Base-by-base conservation (phyloP, 116 monocot genomes). In the Thalassia testudinum region DNA sequence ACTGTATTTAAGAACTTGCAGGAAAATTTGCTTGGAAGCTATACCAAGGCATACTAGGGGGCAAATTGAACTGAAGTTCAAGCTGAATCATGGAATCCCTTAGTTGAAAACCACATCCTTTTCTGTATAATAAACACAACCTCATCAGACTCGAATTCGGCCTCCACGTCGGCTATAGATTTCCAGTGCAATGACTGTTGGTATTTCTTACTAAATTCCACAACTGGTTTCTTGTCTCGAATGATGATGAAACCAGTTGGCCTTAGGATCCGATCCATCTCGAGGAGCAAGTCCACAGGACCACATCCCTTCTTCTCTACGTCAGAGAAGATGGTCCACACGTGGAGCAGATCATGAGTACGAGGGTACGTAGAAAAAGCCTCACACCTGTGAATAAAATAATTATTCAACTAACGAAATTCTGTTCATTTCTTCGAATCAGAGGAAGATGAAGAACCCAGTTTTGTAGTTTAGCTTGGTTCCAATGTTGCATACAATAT, bases 331-430 rank as follows among this genome's bases (percentile, higher is more conserved):
- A 86, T 66, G 21, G 64, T 63, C 81, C 81, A 77, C 12, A 77
- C 80, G 49, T 85, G 85, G 23, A 85, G 80, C 24, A 85, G 80
- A 53, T 85, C 85, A 29, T 80, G 80, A 1, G 85, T 85, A 58
- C 85, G 69, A 27, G n/a, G n/a, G n/a, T n/a, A n/a, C n/a, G n/a
- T n/a, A n/a, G n/a, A n/a, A n/a, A n/a, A n/a, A n/a, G n/a, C 73
- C 54, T 85, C 74, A 16, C 85, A 85, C 85, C 85, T 85, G 68
- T 27, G 4, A 22, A 19, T n/a, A n/a, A n/a, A n/a, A n/a, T n/a
- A n/a, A n/a, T n/a, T n/a, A n/a, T n/a, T n/a, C n/a, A n/a, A n/a
- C n/a, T n/a, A n/a, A n/a, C n/a, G n/a, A n/a, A n/a, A n/a, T n/a
- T n/a, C n/a, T n/a, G n/a, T n/a, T n/a, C n/a, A n/a, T n/a, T n/a